Percentiles rank a stretch among this genome's conserved stretches.
Evolutionary conservation across 2,329 filamentous ascomycete genomes (phyloP).

Genomic region (Lachnellula arida): DNA sequence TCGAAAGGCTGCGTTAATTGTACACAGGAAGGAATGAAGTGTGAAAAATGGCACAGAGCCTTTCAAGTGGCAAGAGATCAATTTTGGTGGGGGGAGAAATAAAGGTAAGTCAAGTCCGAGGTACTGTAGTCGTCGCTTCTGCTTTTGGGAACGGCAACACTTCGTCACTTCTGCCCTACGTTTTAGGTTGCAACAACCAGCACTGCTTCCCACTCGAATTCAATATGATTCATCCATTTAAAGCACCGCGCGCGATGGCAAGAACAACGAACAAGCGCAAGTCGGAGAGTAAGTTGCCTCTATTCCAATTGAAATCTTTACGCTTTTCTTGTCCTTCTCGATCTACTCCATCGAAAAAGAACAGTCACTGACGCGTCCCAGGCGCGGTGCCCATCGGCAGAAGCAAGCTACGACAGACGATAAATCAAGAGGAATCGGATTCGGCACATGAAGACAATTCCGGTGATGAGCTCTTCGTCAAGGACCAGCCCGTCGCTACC

Average conservation of each 20-base stretch:
- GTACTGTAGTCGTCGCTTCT: no score
- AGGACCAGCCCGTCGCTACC: neutral
- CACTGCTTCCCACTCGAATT: neutral
- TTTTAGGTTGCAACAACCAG: neutral
- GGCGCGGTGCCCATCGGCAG: conserved; percentile 16
- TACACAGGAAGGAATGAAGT: no score
- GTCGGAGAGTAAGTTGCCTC: conserved; percentile 17
- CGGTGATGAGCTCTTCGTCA: conserved; percentile 7
- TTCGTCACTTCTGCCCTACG: neutral
- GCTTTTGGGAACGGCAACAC: no score
- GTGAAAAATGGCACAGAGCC: no score
- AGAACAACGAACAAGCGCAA: conserved; percentile 13
- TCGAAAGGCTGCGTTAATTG: no score
- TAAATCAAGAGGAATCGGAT: conserved; percentile 5
- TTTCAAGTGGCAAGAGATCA: no score
- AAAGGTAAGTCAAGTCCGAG: no score
- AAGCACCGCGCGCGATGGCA: conserved; percentile 4
- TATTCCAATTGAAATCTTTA: neutral
- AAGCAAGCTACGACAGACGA: conserved; percentile 15
- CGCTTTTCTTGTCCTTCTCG: neutral
- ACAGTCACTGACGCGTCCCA: conserved; percentile 9
- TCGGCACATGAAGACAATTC: conserved; percentile 8
- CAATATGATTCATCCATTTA: neutral
- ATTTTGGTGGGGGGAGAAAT: no score
- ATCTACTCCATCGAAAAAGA: neutral